These are phyloP conservation scores for Hyphopichia khmerensis DNA, from an alignment of 1,139 yeast genomes.

Conservation along the genomic window DNA sequence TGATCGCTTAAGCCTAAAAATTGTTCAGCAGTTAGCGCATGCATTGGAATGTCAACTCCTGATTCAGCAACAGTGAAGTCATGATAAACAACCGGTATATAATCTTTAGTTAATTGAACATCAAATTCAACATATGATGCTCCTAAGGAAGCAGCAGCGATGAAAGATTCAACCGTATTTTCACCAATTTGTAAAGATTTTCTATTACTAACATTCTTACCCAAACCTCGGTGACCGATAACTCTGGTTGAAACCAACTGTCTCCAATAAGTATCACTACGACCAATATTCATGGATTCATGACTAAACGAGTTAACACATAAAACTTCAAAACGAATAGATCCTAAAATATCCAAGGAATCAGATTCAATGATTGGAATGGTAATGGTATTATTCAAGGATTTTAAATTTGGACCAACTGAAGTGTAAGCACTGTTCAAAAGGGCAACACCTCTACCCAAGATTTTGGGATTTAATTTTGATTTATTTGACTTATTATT, in stretches of 20 bases:
- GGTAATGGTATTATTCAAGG: slow-evolving; percentile 65
- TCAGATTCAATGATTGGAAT: slow-evolving; percentile 77
- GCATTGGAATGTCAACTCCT: slow-evolving; percentile 97
- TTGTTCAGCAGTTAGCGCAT: slow-evolving; percentile 84
- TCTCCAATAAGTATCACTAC: slow-evolving; percentile 89
- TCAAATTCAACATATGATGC: slow-evolving; percentile 94
- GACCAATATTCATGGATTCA: slow-evolving; percentile 62
- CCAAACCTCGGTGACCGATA: slow-evolving; percentile 95
- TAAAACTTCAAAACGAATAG: slow-evolving; percentile 71
- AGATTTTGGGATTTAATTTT: slow-evolving; percentile 36
- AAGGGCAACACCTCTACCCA: slow-evolving; percentile 87
- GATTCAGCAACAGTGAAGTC: slow-evolving; percentile 95
- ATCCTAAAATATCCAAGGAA: slow-evolving; percentile 75
- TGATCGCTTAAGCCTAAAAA: slow-evolving; percentile 62
- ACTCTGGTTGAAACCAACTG: slow-evolving; percentile 85
- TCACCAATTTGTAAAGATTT: slow-evolving; percentile 91
- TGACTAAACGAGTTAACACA: slow-evolving; percentile 75
- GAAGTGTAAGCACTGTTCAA: slow-evolving; percentile 62
- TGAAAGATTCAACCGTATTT: slow-evolving; percentile 91
- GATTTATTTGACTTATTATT: background rate
- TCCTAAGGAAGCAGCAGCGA: slow-evolving; percentile 95
- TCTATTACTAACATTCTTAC: slow-evolving; percentile 72
- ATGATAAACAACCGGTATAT: slow-evolving; percentile 90
- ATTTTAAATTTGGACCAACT: slow-evolving; percentile 69
- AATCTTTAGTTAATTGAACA: slow-evolving; percentile 93